Conservation (phyloP, 176 grass and related monocot genomes). For the Rhynchospora pubera region DNA sequence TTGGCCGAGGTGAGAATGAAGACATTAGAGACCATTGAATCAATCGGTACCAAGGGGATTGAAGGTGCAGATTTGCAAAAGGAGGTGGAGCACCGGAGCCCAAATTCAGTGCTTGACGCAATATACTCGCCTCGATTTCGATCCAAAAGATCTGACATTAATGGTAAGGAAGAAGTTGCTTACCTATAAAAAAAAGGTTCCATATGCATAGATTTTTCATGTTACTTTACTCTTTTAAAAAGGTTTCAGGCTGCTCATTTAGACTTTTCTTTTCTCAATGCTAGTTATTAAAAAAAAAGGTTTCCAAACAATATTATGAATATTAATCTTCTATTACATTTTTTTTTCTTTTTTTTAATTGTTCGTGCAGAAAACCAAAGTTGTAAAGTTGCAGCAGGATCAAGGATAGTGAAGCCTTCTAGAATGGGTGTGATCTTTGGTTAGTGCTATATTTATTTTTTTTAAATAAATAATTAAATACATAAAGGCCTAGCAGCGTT, state of each 20-base stretch:
- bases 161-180: conserved; percentile 4
- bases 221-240: not conserved
- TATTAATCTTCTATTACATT: not conserved
- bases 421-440: conserved; percentile 47
- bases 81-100: conserved; percentile 47
- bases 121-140: conserved; percentile 76
- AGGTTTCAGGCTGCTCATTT: not conserved
- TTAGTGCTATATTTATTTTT: not conserved
- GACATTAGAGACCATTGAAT: conserved; percentile 5
- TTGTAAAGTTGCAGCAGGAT: conserved; percentile 12
- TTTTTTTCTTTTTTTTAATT: not conserved
- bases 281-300: not conserved
- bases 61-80: conserved; percentile 20
- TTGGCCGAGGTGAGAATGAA: conserved; percentile 45
- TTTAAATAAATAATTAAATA: too few relatives aligned
- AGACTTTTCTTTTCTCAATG: not conserved
- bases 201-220: too few relatives aligned
- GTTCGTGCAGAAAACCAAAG: conserved; percentile 20
- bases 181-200: too few relatives aligned
- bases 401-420: conserved; percentile 74
- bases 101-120: conserved; percentile 80
- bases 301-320: not conserved
- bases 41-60: not conserved
- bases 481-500: not conserved
- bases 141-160: conserved; percentile 41